A percentile compares a stretch with the other conserved stretches of the same genome.
Evolutionary conservation across 2,329 filamentous ascomycete genomes (phyloP).

Genomic region (Nemania abortiva): DNA sequence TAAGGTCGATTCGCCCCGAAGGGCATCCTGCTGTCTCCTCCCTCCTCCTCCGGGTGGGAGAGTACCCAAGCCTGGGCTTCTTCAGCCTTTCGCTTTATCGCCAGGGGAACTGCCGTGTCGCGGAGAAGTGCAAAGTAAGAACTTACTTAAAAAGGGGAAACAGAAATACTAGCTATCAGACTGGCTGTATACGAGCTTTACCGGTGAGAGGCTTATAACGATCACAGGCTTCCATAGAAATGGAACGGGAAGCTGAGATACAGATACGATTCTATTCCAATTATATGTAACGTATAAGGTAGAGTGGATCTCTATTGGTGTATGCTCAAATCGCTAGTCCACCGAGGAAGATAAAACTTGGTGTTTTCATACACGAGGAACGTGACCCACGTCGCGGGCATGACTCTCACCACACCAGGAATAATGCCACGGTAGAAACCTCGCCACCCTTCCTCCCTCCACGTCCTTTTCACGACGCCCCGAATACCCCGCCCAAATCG

Average conservation of each 20-base stretch:
- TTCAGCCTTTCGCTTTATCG: no score
- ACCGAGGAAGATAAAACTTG: slow-evolving; percentile 74
- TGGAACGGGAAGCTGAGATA: background rate
- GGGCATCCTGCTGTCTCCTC: no score
- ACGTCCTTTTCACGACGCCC: slow-evolving; percentile 80
- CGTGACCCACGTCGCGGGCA: slow-evolving; percentile 96
- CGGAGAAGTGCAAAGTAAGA: no score
- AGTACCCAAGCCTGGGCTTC: no score
- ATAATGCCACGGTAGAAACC: slow-evolving; percentile 94
- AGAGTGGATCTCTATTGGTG: slow-evolving; percentile 18
- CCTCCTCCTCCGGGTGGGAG: no score
- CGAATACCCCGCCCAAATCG: slow-evolving; percentile 76
- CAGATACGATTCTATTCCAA: slow-evolving; percentile 24
- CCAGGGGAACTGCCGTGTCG: no score
- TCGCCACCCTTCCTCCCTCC: slow-evolving; percentile 79
- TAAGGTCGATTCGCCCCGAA: no score
- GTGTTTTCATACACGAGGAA: slow-evolving; percentile 98
- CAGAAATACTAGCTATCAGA: no score
- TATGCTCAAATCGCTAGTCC: slow-evolving; percentile 44
- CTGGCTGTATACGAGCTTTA: no score
- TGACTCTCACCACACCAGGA: slow-evolving; percentile 88
- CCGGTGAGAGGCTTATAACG: background rate
- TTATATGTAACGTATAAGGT: background rate
- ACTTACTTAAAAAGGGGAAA: no score
- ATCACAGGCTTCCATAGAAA: background rate